These are phyloP conservation scores for Termitomyces heimii DNA, from an alignment of 768 basidiomycete genomes.

Conservation along the genomic window DNA sequence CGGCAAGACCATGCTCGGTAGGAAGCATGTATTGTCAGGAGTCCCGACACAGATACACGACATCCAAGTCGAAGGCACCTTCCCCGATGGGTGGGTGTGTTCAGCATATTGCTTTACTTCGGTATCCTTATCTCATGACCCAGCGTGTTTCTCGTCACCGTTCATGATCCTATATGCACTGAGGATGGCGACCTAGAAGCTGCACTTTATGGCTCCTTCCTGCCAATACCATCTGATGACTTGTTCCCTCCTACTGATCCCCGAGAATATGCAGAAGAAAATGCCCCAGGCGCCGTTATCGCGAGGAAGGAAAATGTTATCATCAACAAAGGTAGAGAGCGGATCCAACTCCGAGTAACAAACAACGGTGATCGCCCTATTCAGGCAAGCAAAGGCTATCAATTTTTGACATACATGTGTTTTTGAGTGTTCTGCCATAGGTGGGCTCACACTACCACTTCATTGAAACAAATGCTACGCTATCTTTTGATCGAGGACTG, in stretches of 20 bases:
- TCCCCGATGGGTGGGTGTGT: conserved; percentile 80
- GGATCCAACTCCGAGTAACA: conserved; percentile 68
- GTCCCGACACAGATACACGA: conserved; percentile 75
- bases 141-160: conserved; percentile 93
- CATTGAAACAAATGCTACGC: conserved; percentile 76
- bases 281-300: conserved; percentile 73
- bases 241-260: conserved; percentile 56
- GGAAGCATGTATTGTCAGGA: conserved; percentile 81
- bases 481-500: conserved; percentile 77
- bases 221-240: conserved; percentile 67
- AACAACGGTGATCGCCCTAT: conserved; percentile 94
- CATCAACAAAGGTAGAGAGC: conserved; percentile 70
- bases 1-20: conserved; percentile 84
- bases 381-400: conserved; percentile 46
- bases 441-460: conserved; percentile 96
- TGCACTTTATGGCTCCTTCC: conserved; percentile 94
- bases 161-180: conserved; percentile 91
- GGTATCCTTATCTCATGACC: conserved; percentile 1
- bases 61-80: conserved; percentile 93
- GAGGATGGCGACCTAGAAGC: conserved; percentile 69
- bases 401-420: not conserved
- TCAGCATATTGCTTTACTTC: not conserved
- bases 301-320: conserved; percentile 57
- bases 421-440: conserved; percentile 27
- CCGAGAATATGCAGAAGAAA: conserved; percentile 43